A percentile compares a stretch with the other conserved stretches of the same genome.
Conservation (phyloP, 2,329 filamentous ascomycete genomes). For the Cladosporium sp. region DNA sequence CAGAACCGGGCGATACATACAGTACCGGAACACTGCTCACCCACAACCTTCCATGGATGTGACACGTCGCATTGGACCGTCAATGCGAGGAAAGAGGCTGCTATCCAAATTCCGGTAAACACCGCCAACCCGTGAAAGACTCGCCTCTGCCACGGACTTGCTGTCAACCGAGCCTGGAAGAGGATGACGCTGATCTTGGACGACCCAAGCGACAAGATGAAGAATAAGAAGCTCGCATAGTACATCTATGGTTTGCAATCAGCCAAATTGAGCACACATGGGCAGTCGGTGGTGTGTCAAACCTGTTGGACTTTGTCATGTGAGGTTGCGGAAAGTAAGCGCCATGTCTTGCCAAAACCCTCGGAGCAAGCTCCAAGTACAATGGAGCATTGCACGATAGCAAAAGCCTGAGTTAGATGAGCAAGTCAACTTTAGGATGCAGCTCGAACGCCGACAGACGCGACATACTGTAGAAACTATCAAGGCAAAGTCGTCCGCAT, state of each 20-base stretch:
- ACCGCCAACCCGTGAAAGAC: conserved; percentile 1
- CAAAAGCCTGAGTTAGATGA: background rate
- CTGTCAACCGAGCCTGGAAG: conserved; percentile 7
- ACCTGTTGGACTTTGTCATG: conserved; percentile 4
- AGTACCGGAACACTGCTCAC: background rate
- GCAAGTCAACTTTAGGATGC: too few relatives aligned
- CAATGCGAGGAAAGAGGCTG: conserved; percentile 14
- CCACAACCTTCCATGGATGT: conserved; percentile 12
- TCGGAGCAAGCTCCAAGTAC: conserved; percentile 13
- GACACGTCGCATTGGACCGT: conserved; percentile 15
- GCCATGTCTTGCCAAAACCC: conserved; percentile 14
- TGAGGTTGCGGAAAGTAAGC: conserved; percentile 11
- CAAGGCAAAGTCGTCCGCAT: conserved; percentile 14
- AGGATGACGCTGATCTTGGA: conserved; percentile 12
- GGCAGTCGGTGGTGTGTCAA: background rate
- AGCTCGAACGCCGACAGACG: too few relatives aligned
- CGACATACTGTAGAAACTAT: conserved; percentile 8
- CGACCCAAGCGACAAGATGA: conserved; percentile 11
- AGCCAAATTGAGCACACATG: background rate
- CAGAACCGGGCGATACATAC: background rate
- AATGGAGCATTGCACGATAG: conserved; percentile 13
- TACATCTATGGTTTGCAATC: background rate
- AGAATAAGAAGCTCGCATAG: conserved; percentile 16
- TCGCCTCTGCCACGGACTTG: background rate
- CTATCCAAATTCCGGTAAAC: conserved; percentile 11